Evolutionary conservation across 2,329 filamentous ascomycete genomes (phyloP), one percentile per base, ranked within the genome.

Genomic region (Paecilomyces sp.): DNA sequence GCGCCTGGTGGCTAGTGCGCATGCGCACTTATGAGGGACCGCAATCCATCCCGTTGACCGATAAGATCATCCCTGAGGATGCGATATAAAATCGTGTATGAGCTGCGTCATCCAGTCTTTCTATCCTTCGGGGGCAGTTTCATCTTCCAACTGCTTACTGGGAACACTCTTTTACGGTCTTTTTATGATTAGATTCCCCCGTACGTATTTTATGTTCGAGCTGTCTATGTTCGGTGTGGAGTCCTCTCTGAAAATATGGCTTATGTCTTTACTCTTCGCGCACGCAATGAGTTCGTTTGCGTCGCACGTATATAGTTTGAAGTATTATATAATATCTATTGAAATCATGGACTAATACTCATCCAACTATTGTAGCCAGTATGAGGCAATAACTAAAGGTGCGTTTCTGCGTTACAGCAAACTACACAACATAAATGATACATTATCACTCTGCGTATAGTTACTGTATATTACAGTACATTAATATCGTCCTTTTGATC

Each of bases 1-100:
- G 70, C 0, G 62, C 74, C 1, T 83, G 80, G 79, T 82, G 72
- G 71, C 67, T 76, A 56, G 33, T 75, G 58, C 69, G 70, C 60
- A 66, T 66, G 62, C 60, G 63, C 11, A 64, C 66, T 5, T 77
- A 77, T 56, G 68, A 70, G 22, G 74, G 75, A 2, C 74, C 74
- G 0, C 72, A 72, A 60, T 67, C 69, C 53, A 68, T 75, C 30
- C 72, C 72, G 2, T 62, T 74, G 60, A 70, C 68, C 3, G 72
- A 74, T 63, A 71, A 71, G 61, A 64, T 64, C 13, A 28, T 75
- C 28, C 57, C 67, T 41, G 68, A 71, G 7, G 72, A 72, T 56
- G 72, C 70, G 12, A 67, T 63, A 60, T 73, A 64, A 64, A 56
- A 62, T 55, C 61, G 31, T 33, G 3, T 7, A 33, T 12, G 31